Evolutionary conservation across 2,329 filamentous ascomycete genomes (phyloP), one percentile per base, ranked within the genome.

Genomic region (Colletotrichum acutatum): DNA sequence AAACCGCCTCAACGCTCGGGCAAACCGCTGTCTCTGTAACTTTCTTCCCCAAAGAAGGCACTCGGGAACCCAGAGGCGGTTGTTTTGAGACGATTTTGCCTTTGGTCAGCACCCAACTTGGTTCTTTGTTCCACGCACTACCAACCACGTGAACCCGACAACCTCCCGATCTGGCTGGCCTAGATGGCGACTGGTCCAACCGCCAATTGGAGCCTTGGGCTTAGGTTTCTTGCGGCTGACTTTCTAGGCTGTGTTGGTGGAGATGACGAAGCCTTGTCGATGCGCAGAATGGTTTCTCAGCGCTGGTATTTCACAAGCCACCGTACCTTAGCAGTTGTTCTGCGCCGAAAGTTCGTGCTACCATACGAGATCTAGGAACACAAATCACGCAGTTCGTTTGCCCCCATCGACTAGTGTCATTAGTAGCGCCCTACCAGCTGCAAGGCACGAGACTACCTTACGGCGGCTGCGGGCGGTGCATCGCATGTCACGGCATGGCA

Each of bases 21-120:
- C 54, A 56, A 24, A 42, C 49, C 53, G 53, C 49, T 68, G 69
- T 68, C 69, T 63, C 56, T 32, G 56, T 24, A 60, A 66, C 58
- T 49, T 22, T 70, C 42, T 64, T 56, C n/a, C 16, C 52, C 32
- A 26, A 24, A 52, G 52, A 34, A 34, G 26, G 8, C 42, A 19
- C 14, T 26, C 19, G n/a, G 37, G 57, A 71, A 24, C n/a, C 34
- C 14, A 52, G 11, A 58, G 37, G 16, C 61, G 46, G n/a, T 53
- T 7, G 11, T 14, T 53, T 53, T 37, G 26, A 22, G 30, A 42
- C n/a, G 24, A 54, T 52, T 32, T 32, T 28, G 49, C 34, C 49
- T 54, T 62, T 32, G 59, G 9, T 46, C 52, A 14, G 28, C 56
- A 49, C 42, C 65, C 46, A 62, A 28, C 34, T 61, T 28, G 34